phyloP scores from a whole-genome alignment of 345 rosid species.

The Anacardium occidentale region DNA sequence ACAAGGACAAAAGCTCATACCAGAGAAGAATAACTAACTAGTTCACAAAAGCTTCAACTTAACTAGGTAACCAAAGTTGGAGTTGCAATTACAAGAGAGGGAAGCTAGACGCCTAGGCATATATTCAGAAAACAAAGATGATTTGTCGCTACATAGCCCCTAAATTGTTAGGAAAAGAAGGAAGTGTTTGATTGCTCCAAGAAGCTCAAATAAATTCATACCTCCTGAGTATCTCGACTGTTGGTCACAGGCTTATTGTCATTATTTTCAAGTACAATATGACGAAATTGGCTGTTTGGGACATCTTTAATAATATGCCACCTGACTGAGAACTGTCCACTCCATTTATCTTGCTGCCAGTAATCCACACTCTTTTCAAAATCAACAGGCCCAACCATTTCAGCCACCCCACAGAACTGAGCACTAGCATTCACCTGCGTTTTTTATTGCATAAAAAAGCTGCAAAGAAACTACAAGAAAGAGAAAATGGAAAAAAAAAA shows the following conservation, averaged over 20 bases:
- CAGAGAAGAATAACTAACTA: conserved; percentile 6
- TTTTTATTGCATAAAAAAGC: conserved; percentile 5
- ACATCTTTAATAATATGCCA: conserved; percentile 95
- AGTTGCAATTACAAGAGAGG: conserved; percentile 7
- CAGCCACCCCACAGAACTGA: conserved; percentile 91
- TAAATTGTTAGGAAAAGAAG: neutral
- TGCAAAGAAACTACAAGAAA: neutral
- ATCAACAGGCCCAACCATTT: conserved; percentile 90
- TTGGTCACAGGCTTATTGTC: conserved; percentile 92
- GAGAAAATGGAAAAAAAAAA: neutral
- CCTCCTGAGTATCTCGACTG: conserved; percentile 95
- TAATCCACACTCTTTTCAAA: conserved; percentile 84
- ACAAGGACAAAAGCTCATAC: neutral
- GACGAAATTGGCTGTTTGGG: conserved; percentile 83
- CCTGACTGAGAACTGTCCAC: conserved; percentile 80
- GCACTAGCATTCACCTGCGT: conserved; percentile 92
- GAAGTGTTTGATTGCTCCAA: conserved; percentile 3
- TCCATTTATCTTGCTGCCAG: conserved; percentile 99
- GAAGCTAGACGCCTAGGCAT: neutral
- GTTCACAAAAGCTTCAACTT: neutral
- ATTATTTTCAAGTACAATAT: conserved; percentile 75
- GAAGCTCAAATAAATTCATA: conserved; percentile 25
- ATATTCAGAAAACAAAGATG: neutral
- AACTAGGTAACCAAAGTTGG: neutral
- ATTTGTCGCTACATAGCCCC: neutral